Percentiles rank a stretch among this genome's conserved stretches.
Conservation (phyloP, 139 green algal genomes). For the Coelastrella sp. region DNA sequence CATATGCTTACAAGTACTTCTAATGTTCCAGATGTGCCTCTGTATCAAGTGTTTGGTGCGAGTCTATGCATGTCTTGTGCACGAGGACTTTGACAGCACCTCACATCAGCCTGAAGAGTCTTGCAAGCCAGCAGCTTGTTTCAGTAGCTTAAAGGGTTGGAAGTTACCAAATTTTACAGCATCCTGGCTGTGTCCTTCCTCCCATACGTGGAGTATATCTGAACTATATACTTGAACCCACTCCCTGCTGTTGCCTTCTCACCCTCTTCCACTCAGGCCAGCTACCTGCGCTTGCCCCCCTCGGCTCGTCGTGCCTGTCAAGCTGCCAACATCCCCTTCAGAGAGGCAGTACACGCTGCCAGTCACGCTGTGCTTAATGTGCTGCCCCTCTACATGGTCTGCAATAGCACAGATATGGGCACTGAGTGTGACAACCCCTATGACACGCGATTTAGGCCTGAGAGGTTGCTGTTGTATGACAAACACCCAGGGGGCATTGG, state of each 20-base stretch:
- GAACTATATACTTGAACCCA: background rate
- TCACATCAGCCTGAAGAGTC: too few relatives aligned
- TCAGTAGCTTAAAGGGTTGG: too few relatives aligned
- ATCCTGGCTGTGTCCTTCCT: too few relatives aligned
- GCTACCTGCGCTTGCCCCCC: conserved; percentile 85
- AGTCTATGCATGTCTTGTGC: too few relatives aligned
- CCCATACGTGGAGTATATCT: too few relatives aligned
- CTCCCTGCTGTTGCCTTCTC: background rate
- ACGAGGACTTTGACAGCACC: too few relatives aligned
- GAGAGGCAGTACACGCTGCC: conserved; percentile 89
- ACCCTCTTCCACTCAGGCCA: conserved; percentile 71
- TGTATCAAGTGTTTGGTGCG: too few relatives aligned
- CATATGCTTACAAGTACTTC: too few relatives aligned
- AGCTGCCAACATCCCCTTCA: conserved; percentile 66
- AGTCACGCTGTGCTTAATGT: conserved; percentile 91
- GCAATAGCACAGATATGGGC: conserved; percentile 46
- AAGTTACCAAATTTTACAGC: too few relatives aligned
- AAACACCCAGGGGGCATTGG: conserved; percentile 90
- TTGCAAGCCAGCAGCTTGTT: too few relatives aligned
- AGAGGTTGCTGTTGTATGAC: conserved; percentile 94
- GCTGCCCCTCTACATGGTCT: conserved; percentile 86
- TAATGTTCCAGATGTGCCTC: too few relatives aligned
- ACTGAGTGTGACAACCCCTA: conserved; percentile 83
- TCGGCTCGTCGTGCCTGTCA: conserved; percentile 53
- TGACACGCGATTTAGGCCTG: conserved; percentile 80